Base-by-base conservation (phyloP, 1,284 basidiomycete genomes). In the Fomitopsis pinicola region DNA sequence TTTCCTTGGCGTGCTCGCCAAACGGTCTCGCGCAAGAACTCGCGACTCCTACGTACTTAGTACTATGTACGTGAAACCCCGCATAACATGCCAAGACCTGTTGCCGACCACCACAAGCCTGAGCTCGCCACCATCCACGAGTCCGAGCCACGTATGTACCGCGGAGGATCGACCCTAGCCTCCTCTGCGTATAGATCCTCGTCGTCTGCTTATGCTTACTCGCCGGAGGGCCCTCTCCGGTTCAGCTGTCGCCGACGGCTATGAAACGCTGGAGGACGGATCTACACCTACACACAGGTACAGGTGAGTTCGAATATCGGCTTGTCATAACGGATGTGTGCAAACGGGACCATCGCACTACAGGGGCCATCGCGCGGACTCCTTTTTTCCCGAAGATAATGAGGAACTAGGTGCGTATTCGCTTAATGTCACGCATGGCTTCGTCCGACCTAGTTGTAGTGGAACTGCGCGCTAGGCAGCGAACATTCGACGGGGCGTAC, bases 401-500 rank as follows among this genome's bases (percentile, higher is more conserved):
- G 80, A 80, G 57, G 88, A 91, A 69, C 81, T 91, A 57, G 63
- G 71, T 72, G 50, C 45, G 67, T 48, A 55, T 53, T 1, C 22
- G n/a, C 22, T n/a, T 3, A 10, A 44, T 7, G 17, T 22, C 22
- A 7, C 30, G 9, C 35, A 15, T 17, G 7, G 8, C 4, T 12
- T 14, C 35, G 9, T 46, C 57, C 40, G 4, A 38, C 42, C 30
- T 15, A 36, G 30, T 30, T 15, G 15, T 26, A 73, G 83, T 86
- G 14, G 91, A 94, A 71, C 75, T 93, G 26, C 82, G 92, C 22
- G 91, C 91, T 0, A 81, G 89, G 35, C 88, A 91, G 66, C 80
- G 92, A 50, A 94, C 91, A 0, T 93, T 92, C 68, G 82, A 92
- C 62, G 91, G 92, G 22, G 92, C 91, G 28, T 94, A 94, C 70